Conservation (phyloP, 2,329 filamentous ascomycete species). For the Cladosporium sp. region DNA sequence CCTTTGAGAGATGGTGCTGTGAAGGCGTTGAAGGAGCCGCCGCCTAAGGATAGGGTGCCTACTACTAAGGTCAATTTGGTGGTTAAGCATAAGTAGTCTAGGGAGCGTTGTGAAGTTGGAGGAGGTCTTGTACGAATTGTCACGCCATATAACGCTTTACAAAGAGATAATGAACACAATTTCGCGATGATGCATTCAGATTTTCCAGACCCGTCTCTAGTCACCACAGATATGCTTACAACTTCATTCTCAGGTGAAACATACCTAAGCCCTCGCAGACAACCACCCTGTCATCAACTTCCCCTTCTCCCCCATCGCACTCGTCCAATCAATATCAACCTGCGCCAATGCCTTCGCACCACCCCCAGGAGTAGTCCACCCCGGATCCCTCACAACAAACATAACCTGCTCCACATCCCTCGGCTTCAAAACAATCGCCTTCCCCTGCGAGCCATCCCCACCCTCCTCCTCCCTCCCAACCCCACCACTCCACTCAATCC, state of each 20-base stretch:
- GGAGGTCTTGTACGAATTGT: background rate
- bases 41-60: conserved; percentile 25
- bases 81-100: conserved; percentile 25
- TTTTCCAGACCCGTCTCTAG: background rate
- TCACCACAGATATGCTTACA: background rate
- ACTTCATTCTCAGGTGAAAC: background rate
- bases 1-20: conserved; percentile 24
- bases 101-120: background rate
- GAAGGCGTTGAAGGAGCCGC: conserved; percentile 23
- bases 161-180: background rate
- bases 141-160: background rate
- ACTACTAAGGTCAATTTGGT: conserved; percentile 32
- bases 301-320: conserved; percentile 84
- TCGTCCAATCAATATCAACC: conserved; percentile 83
- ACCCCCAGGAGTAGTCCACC: conserved; percentile 38
- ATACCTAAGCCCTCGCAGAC: conserved; percentile 7
- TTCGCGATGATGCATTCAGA: background rate
- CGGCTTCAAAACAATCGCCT: conserved; percentile 54
- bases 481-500: conserved; percentile 22
- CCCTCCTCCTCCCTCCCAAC: background rate
- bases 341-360: conserved; percentile 65
- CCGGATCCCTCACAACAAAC: conserved; percentile 60
- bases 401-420: conserved; percentile 66
- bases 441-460: background rate
- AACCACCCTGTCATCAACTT: conserved; percentile 81